phyloP scores from a whole-genome alignment of 2,329 filamentous ascomycete species.

The Talaromyces sp. region DNA sequence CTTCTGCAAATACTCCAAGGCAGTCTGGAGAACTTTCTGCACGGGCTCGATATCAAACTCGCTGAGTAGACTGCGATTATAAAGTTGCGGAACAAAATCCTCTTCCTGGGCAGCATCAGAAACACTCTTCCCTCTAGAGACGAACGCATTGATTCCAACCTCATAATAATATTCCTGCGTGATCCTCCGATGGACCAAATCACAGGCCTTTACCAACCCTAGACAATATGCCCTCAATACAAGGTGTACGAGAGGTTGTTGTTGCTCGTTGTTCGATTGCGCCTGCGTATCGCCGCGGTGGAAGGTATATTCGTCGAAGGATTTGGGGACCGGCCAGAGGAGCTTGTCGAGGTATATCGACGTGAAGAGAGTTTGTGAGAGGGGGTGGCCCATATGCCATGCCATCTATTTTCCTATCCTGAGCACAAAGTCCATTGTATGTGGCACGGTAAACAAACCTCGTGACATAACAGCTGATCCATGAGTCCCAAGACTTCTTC shows the following conservation, averaged over 20 bases:
- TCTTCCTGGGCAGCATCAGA: conserved; percentile 65
- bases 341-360: conserved; percentile 86
- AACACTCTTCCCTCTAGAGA: background rate
- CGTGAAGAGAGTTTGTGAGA: conserved; percentile 92
- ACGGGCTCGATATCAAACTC: conserved; percentile 60
- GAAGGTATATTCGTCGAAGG: conserved; percentile 66
- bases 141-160: conserved; percentile 47
- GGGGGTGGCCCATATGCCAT: conserved; percentile 93
- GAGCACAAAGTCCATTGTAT: background rate
- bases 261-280: conserved; percentile 15
- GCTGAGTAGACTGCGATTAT: conserved; percentile 73
- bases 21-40: conserved; percentile 54
- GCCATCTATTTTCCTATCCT: conserved; percentile 65
- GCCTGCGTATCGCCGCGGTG: conserved; percentile 24
- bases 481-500: conserved; percentile 89
- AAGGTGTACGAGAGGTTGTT: conserved; percentile 54
- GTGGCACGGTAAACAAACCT: conserved; percentile 55
- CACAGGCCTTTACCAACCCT: conserved; percentile 77
- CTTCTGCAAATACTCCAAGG: conserved; percentile 52
- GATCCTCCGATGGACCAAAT: conserved; percentile 73
- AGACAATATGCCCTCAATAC: conserved; percentile 84
- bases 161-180: conserved; percentile 88
- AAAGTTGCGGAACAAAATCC: conserved; percentile 92
- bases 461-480: conserved; percentile 85
- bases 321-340: conserved; percentile 66